Evolutionary conservation across 805 yeast genomes (phyloP).

Genomic region (Sungouiozyma ichnusensis): DNA sequence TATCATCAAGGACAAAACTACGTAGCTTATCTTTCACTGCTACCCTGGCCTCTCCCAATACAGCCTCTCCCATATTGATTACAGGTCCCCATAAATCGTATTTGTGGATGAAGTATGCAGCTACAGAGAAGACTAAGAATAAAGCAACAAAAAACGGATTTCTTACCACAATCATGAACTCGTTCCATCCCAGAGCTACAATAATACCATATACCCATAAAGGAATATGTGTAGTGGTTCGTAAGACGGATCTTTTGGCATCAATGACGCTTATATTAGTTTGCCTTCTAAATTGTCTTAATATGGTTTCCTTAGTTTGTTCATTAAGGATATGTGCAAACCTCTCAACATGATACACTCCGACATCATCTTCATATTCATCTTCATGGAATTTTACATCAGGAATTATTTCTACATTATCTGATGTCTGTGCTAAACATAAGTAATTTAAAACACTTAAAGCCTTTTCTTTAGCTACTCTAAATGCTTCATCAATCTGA

Average conservation of each 20-base stretch:
- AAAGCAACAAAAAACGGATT: constrained; percentile 76
- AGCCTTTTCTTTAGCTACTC: constrained; percentile 49
- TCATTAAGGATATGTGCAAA: constrained; percentile 51
- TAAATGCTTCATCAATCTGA: constrained; percentile 65
- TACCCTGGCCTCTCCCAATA: constrained; percentile 44
- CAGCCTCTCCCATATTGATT: constrained; percentile 43
- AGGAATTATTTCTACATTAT: constrained; percentile 50
- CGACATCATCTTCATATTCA: constrained; percentile 30
- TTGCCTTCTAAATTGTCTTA: constrained; percentile 55
- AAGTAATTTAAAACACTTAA: constrained; percentile 48
- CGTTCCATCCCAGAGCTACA: constrained; percentile 86
- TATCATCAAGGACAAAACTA: constrained; percentile 47
- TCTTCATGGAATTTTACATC: constrained; percentile 34
- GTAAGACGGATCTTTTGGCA: constrained; percentile 77
- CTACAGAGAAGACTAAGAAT: constrained; percentile 46
- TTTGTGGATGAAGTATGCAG: constrained; percentile 54
- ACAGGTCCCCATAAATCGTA: constrained; percentile 74
- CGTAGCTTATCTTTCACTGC: constrained; percentile 50
- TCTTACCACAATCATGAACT: constrained; percentile 75
- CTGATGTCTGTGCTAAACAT: constrained; percentile 42
- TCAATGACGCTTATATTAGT: constrained; percentile 75
- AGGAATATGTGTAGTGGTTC: constrained; percentile 72
- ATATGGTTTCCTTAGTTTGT: constrained; percentile 45
- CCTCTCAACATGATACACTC: constrained; percentile 31
- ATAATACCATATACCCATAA: constrained; percentile 66